Evolutionary conservation across 306 rosid species (phyloP), one percentile per base, ranked within the genome.

Genomic region (Rosa rugosa): DNA sequence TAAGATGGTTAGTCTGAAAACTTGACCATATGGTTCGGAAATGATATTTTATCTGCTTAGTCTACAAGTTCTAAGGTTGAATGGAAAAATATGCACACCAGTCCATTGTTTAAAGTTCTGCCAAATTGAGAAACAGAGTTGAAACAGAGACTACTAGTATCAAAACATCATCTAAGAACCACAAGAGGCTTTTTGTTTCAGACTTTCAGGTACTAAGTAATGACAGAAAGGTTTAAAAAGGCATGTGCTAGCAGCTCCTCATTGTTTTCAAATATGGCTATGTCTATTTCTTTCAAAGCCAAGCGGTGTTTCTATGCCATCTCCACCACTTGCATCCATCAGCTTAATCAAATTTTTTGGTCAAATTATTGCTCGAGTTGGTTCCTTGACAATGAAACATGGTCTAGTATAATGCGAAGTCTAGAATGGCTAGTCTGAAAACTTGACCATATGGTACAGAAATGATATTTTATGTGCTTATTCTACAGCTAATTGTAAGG

Each of bases 231-330:
- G 47, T 56, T 56, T 36, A 64, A 14, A 42, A 38, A 44, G 44
- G 79, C 75, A 73, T 67, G 67, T 22, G 51, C 64, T 31, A 74
- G 69, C 63, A 75, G 59, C 4, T 74, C 83, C 27, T 73, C 17
- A n/a, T 56, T 74, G 23, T 38, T 72, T 77, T 78, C 80, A 38
- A 57, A 9, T 17, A 65, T n/a, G n/a, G 16, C 60, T 50, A 74
- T 75, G 31, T 74, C 64, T 54, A 27, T 69, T 31, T 74, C 44
- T 41, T 41, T 34, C 5, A 51, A 27, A 11, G 40, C 34, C 40
- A 80, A 66, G 14, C 13, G n/a, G n/a, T 11, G 70, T 62, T 75
- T 80, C 85, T 1, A 85, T 81, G 23, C 83, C 81, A 13, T 57
- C 62, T 11, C 79, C 85, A 12, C 73, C 69, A 40, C 68, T 75